Evolutionary conservation across 192 early-diverging fungal genomes (phyloP), one percentile per base, ranked within the genome.

Genomic region (Kappamyces sp.): DNA sequence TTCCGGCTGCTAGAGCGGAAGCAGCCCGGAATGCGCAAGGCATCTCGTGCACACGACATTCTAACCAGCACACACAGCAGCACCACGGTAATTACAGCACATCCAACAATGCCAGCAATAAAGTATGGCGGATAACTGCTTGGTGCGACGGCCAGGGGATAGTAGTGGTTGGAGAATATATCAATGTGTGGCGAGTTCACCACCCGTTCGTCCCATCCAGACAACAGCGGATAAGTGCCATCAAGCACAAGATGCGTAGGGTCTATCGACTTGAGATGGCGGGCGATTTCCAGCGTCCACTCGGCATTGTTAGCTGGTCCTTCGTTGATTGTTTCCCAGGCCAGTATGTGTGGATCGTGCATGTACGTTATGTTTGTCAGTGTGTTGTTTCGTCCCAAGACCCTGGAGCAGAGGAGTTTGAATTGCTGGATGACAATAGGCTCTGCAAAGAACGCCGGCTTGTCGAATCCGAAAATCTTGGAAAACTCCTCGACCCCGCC

Each of bases 241-340:
- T 64, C 63, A 3, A 60, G 38, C 5, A 64, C 39, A 34, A 54
- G 58, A 4, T 64, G 63, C 12, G 33, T 35, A 3, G 7, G 4
- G 1, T 30, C 35, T 2, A 34, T 0, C 11, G 3, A 3, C 47
- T 64, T 64, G 8, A 60, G 43, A 9, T 14, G 45, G 5, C 14
- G 36, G 32, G 66, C 62, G 12, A 68, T 50, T 31, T 31, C 36
- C 8, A 37, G 12, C 4, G 66, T 68, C 66, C 66, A 68, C 1
- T 40, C 36, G 32, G 36, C 11, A 8, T 51, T 43, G 30, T 70
- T 43, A 15, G 54, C 12, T 7, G 51, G 37, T 14, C 72, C 59
- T 57, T 76, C 74, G 48, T 76, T 76, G 0, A 69, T 70, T 8
- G 68, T 72, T 45, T 72, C 70, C 74, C 69, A 76, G 2, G 54